Evolutionary conservation across 2,329 filamentous ascomycete genomes (phyloP).

Genomic region (Acephala macrosclerotiorum): DNA sequence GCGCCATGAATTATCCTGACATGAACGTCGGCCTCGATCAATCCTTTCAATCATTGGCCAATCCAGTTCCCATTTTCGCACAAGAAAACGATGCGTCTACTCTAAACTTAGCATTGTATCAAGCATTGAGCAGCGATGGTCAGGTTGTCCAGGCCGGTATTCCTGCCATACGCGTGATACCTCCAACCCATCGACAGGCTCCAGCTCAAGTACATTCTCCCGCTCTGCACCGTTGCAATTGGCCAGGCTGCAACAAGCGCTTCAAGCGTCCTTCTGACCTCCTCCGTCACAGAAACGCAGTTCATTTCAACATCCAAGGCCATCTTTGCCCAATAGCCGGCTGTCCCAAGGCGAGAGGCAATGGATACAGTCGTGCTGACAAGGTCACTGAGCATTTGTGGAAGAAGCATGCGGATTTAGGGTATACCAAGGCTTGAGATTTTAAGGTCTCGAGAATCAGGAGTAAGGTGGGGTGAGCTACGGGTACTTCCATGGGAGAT

Average conservation of each 20-base stretch:
- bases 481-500: no score
- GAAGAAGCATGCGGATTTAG: constrained; percentile 20
- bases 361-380: constrained; percentile 24
- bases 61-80: no score
- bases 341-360: neutral
- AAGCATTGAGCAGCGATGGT: no score
- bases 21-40: no score
- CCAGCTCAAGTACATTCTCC: neutral
- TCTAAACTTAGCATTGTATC: no score
- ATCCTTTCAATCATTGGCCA: no score
- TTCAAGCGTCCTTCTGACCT: constrained; percentile 19
- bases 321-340: constrained; percentile 22
- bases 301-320: neutral
- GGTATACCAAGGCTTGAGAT: neutral
- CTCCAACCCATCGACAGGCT: no score
- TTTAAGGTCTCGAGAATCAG: neutral
- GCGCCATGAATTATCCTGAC: no score
- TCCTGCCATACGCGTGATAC: no score
- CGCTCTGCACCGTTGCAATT: neutral
- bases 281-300: constrained; percentile 13
- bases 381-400: constrained; percentile 29
- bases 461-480: neutral
- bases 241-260: neutral
- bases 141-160: neutral
- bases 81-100: no score